Base-by-base conservation (phyloP, 208 protist genomes). In the Trypanosoma avium region DNA sequence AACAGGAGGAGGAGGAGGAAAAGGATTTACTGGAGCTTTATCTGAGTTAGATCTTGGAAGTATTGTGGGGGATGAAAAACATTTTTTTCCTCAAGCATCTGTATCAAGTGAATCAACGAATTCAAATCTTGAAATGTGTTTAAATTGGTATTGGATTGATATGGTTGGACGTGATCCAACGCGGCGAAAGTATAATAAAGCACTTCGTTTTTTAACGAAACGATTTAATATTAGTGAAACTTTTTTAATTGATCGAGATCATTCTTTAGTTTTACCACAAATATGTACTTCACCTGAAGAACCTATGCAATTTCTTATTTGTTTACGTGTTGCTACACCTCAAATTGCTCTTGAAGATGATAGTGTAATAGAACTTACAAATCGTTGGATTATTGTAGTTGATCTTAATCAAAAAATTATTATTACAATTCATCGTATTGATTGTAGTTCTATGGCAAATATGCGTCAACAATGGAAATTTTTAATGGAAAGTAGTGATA, bases 91-190 rank as follows among this genome's bases (percentile, higher is more conserved):
- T 66, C 67, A 75, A 35, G 55, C 63, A 40, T 52, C 61, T 3
- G 35, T 19, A 24, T 77, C 72, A 3, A 53, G 36, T 32, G 65
- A 49, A 19, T 82, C 71, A 4, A 57, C 53, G 42, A 69, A 54
- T 33, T 90, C 79, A 1, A 80, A 82, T 55, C 62, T 92, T 6
- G 84, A 92, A 76, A 79, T 89, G 75, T 92, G 79, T 65, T 73
- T 92, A 7, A 94, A 94, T 74, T 94, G 88, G 88, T 89, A 94
- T 65, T 94, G 84, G 83, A 76, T 94, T 49, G 88, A 92, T 48
- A 83, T 94, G 47, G 81, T 74, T 22, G 88, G 88, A 17, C 79
- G 84, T 29, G 88, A 94, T 60, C 45, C 70, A 4, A 75, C 65
- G 46, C 67, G 61, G 36, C 63, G 63, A n/a, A 70, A 72, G 47